Conservation (phyloP, 2,329 filamentous ascomycete species). For the Botrytis aclada region DNA sequence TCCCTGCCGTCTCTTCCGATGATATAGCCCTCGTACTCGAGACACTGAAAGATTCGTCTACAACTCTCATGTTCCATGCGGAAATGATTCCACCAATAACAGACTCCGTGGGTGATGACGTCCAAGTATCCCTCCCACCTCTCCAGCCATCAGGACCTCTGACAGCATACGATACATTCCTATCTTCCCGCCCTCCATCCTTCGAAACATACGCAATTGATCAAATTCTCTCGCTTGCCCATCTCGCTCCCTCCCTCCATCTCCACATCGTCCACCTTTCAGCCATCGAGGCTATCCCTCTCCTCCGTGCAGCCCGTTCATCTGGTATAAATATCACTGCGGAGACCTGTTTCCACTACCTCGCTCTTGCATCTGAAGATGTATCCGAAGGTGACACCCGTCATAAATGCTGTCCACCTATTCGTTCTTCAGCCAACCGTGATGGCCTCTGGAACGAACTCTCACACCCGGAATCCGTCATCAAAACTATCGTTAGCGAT, state of each 20-base stretch:
- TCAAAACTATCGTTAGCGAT: constrained; percentile 89
- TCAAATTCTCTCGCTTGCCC: constrained; percentile 78
- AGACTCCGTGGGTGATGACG: constrained; percentile 73
- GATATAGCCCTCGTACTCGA: constrained; percentile 80
- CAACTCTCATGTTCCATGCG: constrained; percentile 97
- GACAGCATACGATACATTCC: constrained; percentile 82
- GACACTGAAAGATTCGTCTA: constrained; percentile 74
- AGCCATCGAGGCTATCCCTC: constrained; percentile 64
- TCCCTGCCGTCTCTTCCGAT: constrained; percentile 78
- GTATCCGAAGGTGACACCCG: constrained; percentile 66
- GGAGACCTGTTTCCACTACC: constrained; percentile 76
- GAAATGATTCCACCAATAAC: constrained; percentile 94
- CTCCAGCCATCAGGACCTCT: constrained; percentile 68
- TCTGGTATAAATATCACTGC: constrained; percentile 67
- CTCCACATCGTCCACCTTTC: constrained; percentile 82
- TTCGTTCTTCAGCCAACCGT: constrained; percentile 62
- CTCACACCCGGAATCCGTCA: constrained; percentile 66
- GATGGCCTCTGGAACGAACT: constrained; percentile 75
- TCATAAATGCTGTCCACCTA: constrained; percentile 73
- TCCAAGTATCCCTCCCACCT: constrained; percentile 67
- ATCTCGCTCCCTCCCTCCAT: constrained; percentile 74
- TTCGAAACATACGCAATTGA: constrained; percentile 92
- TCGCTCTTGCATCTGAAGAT: constrained; percentile 64
- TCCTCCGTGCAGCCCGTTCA: constrained; percentile 59
- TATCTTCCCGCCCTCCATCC: constrained; percentile 80